Evolutionary conservation across 208 protist species (phyloP).

Genomic region (Crithidia bombi): DNA sequence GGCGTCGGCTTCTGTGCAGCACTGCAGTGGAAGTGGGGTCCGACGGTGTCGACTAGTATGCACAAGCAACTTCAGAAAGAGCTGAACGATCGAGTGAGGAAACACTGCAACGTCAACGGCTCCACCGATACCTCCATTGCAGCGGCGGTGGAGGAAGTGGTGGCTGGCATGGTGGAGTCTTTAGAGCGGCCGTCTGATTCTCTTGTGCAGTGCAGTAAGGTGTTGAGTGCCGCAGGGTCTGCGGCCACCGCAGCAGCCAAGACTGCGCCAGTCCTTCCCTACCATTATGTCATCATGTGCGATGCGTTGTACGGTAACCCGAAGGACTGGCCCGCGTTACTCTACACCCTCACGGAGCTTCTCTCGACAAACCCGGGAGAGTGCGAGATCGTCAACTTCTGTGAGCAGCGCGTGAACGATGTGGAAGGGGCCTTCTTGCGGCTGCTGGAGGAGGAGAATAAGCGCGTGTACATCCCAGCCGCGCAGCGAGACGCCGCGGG

Average conservation of each 20-base stretch:
- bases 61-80: constrained; percentile 46
- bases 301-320: constrained; percentile 92
- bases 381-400: constrained; percentile 88
- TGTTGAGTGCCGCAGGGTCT: constrained; percentile 26
- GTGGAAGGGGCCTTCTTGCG: constrained; percentile 79
- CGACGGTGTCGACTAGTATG: constrained; percentile 38
- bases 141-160: constrained; percentile 11
- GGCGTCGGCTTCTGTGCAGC: constrained; percentile 55
- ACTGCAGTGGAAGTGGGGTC: constrained; percentile 83
- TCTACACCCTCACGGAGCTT: constrained; percentile 86
- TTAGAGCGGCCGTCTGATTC: constrained; percentile 42
- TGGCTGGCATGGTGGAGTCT: constrained; percentile 30
- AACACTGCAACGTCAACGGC: background rate
- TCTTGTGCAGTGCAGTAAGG: constrained; percentile 34
- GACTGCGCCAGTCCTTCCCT: constrained; percentile 1
- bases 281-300: constrained; percentile 74
- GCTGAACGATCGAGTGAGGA: background rate
- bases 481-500: constrained; percentile 8
- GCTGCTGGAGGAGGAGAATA: constrained; percentile 69
- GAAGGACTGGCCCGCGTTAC: constrained; percentile 77
- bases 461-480: constrained; percentile 13
- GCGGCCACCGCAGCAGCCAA: background rate
- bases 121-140: background rate
- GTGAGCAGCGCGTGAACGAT: constrained; percentile 87
- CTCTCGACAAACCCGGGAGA: constrained; percentile 49